A percentile compares a stretch with the other conserved stretches of the same genome.
Conservation (phyloP, 1,284 basidiomycete genomes). For the Fomitopsis palustris region DNA sequence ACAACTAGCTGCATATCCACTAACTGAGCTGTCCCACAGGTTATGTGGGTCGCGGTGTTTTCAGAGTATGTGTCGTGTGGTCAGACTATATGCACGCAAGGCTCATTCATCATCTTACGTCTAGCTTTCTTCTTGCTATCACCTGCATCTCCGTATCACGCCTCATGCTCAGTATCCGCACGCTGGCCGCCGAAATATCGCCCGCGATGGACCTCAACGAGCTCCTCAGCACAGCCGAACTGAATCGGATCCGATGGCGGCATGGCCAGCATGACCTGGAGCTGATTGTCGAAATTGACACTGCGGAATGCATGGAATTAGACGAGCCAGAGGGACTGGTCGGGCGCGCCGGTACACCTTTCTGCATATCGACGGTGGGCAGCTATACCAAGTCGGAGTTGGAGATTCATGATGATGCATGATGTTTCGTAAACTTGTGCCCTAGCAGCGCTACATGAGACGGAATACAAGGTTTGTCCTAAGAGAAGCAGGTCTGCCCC, state of each 20-base stretch:
- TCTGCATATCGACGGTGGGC: background rate
- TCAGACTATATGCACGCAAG: background rate
- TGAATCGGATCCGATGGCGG: slow-evolving; percentile 26
- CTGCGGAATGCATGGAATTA: slow-evolving; percentile 11
- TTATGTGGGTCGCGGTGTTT: background rate
- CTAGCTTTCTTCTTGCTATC: slow-evolving; percentile 22
- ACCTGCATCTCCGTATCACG: slow-evolving; percentile 26
- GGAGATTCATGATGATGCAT: background rate
- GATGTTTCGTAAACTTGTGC: background rate
- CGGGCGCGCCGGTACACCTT: background rate
- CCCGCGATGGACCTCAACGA: slow-evolving; percentile 24
- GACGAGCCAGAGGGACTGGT: background rate
- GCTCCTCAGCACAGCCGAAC: slow-evolving; percentile 30
- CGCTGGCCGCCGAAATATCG: slow-evolving; percentile 20
- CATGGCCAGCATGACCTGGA: slow-evolving; percentile 18
- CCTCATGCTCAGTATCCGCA: slow-evolving; percentile 29
- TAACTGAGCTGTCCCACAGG: background rate
- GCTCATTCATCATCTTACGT: background rate
- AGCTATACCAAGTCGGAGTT: background rate
- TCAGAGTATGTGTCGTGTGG: background rate
- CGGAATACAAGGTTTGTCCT: too few relatives aligned
- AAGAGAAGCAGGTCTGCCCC: too few relatives aligned
- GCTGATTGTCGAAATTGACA: slow-evolving; percentile 25
- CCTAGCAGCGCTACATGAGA: too few relatives aligned
- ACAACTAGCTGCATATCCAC: background rate